Evolutionary conservation across 139 green algal genomes (phyloP), one percentile per base, ranked within the genome.

Genomic region (Nannochloris sp.): DNA sequence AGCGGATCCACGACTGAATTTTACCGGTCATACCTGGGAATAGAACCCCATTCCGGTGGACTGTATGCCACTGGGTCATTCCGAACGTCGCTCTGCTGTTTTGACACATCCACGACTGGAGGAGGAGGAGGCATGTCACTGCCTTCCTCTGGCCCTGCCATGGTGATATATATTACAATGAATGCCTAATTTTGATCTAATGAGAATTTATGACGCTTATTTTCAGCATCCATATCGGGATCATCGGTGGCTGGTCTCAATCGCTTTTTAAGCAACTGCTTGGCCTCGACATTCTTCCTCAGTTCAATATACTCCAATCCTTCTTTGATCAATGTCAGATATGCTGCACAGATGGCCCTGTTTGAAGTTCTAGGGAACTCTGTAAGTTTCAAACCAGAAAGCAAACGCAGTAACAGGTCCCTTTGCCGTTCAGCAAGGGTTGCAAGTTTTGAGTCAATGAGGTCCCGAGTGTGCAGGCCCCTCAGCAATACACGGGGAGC

Each of bases 231-330:
- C 23, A 50, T 29, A 29, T 64, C 57, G 19, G 18, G n/a, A 64
- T 50, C 57, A 56, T 58, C 21, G 11, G 19, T 58, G 21, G n/a
- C 57, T 27, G 57, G n/a, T 25, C 23, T 50, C 12, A 44, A 44
- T 15, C 19, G 6, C 14, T 31, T 31, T 51, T 18, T 51, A 8
- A 64, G 40, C 14, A 31, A 36, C 49, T 77, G 67, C 60, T 64
- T 64, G 34, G 59, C 40, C 55, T 60, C 58, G 43, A 76, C 27
- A 16, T 51, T 57, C 19, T 62, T 67, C 37, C 75, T 76, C 4
- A 84, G 64, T 61, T 93, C 83, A 58, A 85, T 57, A 60, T 86
- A 64, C 24, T 73, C 62, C 2, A 84, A 66, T 4, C 88, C 64
- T 67, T 91, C 85, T 8, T 50, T 11, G n/a, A 59, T 44, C 57